These are phyloP conservation scores for Candida cerambycidarum DNA, from an alignment of 805 yeast species.

Conservation along the genomic window DNA sequence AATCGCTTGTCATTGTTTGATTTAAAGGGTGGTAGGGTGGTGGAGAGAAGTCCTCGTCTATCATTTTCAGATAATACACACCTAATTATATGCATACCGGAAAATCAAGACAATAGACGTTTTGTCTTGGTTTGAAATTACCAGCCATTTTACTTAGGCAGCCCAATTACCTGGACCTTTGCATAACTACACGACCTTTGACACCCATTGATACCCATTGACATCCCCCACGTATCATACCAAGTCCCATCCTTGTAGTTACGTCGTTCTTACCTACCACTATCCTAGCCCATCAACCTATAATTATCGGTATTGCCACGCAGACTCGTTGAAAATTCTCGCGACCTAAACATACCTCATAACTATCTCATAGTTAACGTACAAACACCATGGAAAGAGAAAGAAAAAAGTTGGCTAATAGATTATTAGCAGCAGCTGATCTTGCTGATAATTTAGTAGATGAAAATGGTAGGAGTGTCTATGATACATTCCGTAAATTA, in stretches of 20 bases:
- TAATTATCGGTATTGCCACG: not conserved
- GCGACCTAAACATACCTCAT: conserved; percentile 6
- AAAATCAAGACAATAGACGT: not conserved
- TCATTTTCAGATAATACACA: not conserved
- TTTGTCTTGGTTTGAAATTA: too few relatives aligned
- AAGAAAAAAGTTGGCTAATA: conserved; percentile 34
- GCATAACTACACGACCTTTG: not conserved
- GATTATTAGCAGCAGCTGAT: conserved; percentile 35
- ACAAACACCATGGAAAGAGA: conserved; percentile 28
- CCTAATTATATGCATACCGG: conserved; percentile 4
- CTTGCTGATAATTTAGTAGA: conserved; percentile 42
- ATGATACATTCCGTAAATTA: conserved; percentile 63
- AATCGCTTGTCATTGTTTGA: too few relatives aligned
- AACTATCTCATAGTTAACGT: not conserved
- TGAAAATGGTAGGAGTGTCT: conserved; percentile 43
- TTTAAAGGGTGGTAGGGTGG: too few relatives aligned
- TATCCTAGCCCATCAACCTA: not conserved
- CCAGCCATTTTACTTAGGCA: too few relatives aligned
- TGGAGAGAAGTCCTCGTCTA: not conserved
- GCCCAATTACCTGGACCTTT: too few relatives aligned
- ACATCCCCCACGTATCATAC: too few relatives aligned
- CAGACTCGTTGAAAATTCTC: conserved; percentile 2
- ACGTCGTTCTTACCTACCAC: too few relatives aligned
- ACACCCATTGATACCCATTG: too few relatives aligned
- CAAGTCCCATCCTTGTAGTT: too few relatives aligned